Conservation (phyloP, 768 basidiomycete species). For the Lentinula boryana region DNA sequence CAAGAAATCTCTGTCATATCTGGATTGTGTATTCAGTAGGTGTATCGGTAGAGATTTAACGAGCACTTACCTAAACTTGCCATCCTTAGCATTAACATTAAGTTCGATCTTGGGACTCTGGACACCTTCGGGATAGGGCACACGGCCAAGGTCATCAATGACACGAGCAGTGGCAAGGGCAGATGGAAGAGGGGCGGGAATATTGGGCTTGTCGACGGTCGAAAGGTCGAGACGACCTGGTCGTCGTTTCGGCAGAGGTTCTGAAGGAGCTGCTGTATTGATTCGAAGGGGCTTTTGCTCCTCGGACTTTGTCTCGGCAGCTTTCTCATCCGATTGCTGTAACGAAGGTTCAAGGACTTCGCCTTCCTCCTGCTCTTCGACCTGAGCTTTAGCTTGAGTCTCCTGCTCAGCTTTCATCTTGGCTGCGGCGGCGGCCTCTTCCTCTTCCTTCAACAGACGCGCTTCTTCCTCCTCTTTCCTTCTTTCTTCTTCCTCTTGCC, state of each 20-base stretch:
- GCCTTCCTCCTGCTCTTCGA: conserved; percentile 37
- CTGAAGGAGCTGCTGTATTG: conserved; percentile 42
- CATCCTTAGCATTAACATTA: conserved; percentile 76
- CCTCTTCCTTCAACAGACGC: conserved; percentile 41
- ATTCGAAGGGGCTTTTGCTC: conserved; percentile 58
- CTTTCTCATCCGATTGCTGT: background rate
- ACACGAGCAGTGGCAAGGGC: conserved; percentile 76
- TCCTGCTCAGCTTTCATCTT: conserved; percentile 37
- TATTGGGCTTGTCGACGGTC: conserved; percentile 30
- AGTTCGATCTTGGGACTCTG: conserved; percentile 80
- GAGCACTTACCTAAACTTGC: conserved; percentile 70
- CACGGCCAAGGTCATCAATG: conserved; percentile 74
- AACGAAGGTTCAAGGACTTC: conserved; percentile 27
- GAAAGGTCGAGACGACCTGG: conserved; percentile 74
- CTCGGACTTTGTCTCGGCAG: conserved; percentile 17
- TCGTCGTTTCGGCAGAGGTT: conserved; percentile 43
- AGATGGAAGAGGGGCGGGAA: conserved; percentile 47
- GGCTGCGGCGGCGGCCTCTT: conserved; percentile 32
- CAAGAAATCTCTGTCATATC: conserved; percentile 97
- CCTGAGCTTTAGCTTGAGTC: conserved; percentile 27
- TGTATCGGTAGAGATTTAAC: background rate
- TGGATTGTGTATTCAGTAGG: conserved; percentile 18
- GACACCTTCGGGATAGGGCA: conserved; percentile 81
- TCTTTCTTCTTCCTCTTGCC: conserved; percentile 22
- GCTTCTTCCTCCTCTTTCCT: conserved; percentile 36